Conservation (phyloP, 805 yeast genomes). For the Starmerella riodocensis region DNA sequence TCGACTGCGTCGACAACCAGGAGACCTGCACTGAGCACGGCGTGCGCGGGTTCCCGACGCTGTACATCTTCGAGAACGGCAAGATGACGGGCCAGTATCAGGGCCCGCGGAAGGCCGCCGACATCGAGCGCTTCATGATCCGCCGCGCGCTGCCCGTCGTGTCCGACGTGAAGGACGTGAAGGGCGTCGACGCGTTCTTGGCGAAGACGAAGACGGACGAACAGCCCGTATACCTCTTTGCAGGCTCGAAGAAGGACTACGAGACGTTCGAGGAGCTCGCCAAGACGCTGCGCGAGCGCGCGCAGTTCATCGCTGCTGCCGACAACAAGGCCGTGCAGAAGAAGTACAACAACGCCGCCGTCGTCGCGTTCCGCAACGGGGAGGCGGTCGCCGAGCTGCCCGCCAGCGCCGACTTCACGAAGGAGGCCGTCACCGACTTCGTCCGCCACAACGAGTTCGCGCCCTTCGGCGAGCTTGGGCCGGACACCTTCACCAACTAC, state of each 20-base stretch:
- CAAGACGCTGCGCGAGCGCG: constrained; percentile 46
- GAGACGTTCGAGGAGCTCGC: constrained; percentile 55
- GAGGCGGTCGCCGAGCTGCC: constrained; percentile 15
- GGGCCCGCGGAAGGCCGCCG: constrained; percentile 73
- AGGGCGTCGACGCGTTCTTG: constrained; percentile 38
- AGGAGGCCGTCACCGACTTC: constrained; percentile 35
- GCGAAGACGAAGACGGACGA: constrained; percentile 19
- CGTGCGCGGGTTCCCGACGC: constrained; percentile 72
- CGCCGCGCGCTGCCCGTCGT: constrained; percentile 75
- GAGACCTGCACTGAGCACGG: constrained; percentile 52
- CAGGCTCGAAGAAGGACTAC: constrained; percentile 34
- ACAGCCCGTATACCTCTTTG: constrained; percentile 38
- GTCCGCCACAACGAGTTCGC: constrained; percentile 59
- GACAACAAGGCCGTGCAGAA: constrained; percentile 29
- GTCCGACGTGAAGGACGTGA: constrained; percentile 35
- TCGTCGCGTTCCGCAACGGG: no score
- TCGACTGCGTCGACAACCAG: constrained; percentile 76
- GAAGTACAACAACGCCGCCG: constrained; percentile 25
- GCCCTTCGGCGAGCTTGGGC: constrained; percentile 73
- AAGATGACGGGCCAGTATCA: constrained; percentile 48
- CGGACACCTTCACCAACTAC: constrained; percentile 63
- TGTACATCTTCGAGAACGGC: constrained; percentile 49
- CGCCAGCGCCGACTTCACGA: constrained; percentile 24
- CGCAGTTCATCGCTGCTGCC: constrained; percentile 38
- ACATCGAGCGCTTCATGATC: constrained; percentile 66